phyloP scores from a whole-genome alignment of 2,329 filamentous ascomycete genomes.

The Colletotrichum navitas region DNA sequence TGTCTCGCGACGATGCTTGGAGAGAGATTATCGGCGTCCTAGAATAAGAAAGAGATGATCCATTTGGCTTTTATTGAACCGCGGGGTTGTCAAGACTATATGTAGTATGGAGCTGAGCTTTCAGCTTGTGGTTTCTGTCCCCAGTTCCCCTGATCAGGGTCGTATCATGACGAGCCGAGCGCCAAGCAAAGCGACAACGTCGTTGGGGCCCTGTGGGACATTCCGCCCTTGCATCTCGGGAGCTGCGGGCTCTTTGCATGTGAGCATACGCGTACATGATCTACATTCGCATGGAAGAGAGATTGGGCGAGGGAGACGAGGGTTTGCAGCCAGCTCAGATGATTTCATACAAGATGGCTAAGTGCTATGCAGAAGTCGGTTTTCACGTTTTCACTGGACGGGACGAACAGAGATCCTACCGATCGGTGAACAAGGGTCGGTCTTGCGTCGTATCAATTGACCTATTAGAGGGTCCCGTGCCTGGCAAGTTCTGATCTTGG shows the following conservation, averaged over 20 bases:
- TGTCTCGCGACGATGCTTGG: background rate
- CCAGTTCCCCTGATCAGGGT: constrained; percentile 12
- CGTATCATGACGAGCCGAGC: constrained; percentile 6
- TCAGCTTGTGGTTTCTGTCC: background rate
- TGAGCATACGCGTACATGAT: constrained; percentile 9
- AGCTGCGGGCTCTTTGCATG: constrained; percentile 30
- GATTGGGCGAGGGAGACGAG: background rate
- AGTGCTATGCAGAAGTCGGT: background rate
- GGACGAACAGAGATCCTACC: constrained; percentile 12
- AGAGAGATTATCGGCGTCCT: constrained; percentile 24
- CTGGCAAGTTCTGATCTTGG: constrained; percentile 41
- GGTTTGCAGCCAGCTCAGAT: constrained; percentile 37
- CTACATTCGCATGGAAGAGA: background rate
- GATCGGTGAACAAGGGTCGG: constrained; percentile 27
- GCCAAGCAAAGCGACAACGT: constrained; percentile 10
- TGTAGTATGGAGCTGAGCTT: constrained; percentile 13
- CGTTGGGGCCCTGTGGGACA: constrained; percentile 8
- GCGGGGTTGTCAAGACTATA: constrained; percentile 7
- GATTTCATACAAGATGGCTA: background rate
- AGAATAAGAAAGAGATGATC: constrained; percentile 14
- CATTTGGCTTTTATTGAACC: background rate
- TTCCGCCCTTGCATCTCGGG: constrained; percentile 39
- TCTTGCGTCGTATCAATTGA: constrained; percentile 40
- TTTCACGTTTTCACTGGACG: constrained; percentile 36
- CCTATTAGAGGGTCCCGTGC: constrained; percentile 42